Evolutionary conservation across 2,329 filamentous ascomycete genomes (phyloP), one percentile per base, ranked within the genome.

Genomic region (Phialocephala subalpina): DNA sequence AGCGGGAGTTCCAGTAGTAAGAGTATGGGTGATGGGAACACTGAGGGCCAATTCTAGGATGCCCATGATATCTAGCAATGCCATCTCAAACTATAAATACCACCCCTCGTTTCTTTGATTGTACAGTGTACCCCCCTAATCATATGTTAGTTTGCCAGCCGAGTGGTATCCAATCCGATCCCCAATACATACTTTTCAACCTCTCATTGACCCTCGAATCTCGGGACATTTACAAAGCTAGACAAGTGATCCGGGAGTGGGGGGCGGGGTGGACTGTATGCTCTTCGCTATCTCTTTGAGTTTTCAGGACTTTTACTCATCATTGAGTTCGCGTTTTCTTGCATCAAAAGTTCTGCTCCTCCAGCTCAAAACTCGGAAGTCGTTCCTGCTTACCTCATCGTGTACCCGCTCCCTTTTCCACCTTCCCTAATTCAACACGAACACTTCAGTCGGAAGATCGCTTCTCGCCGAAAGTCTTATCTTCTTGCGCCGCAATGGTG

Each of bases 11-110:
- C 90, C 64, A 90, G 92, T 62, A 97, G 88, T 78, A 94, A 89
- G 86, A 96, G 93, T 78, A 97, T 97, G 95, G 95, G 95, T 0
- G 92, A 95, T 56, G 95, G 95, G 0, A 97, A 96, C 77, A 98
- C 95, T 0, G 95, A 98, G 79, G 85, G 86, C 0, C 88, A 90
- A 74, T 90, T 90, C 62, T 74, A 71, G 60, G 47, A 22, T 56
- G 22, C 2, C 45, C 6, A 20, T 25, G n/a, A 20, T 6, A 25
- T 49, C 3, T 49, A 49, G 7, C 3, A 49, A 53, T 27, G 14
- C 14, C 12, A 53, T 29, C 14, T 29, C 49, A 53, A 33, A 53
- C 3, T 53, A 29, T 33, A 25, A 53, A 53, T 27, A 53, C 2
- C 2, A 20, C 8, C 25, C 22, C 20, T 49, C 5, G 40, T n/a